phyloP scores from a whole-genome alignment of 176 grass and related monocot genomes.

The Zoysia japonica region DNA sequence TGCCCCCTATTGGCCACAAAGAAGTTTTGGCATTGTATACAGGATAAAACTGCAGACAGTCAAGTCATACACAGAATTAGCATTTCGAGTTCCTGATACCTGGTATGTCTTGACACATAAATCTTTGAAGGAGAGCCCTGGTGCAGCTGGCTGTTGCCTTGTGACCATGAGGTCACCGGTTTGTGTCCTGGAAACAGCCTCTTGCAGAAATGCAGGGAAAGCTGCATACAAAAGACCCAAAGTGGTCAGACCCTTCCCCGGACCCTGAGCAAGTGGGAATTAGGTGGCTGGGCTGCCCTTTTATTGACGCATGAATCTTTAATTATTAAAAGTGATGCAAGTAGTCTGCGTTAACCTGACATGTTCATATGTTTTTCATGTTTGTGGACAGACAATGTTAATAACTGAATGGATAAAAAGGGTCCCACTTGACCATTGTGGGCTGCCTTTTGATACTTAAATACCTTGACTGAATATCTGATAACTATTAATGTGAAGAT shows the following conservation, averaged over 20 bases:
- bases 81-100: background rate
- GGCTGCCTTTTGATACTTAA: constrained; percentile 2
- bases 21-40: background rate
- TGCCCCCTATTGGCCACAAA: too few species aligned
- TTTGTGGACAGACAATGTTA: background rate
- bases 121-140: background rate
- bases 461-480: background rate
- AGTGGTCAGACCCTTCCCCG: too few species aligned
- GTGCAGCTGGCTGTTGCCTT: too few species aligned
- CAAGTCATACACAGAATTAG: constrained; percentile 15
- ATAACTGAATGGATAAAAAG: background rate
- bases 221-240: too few species aligned
- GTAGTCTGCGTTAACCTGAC: background rate
- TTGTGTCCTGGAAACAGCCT: too few species aligned
- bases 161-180: too few species aligned
- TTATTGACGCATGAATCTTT: too few species aligned
- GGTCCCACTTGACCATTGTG: background rate
- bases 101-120: constrained; percentile 18
- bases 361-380: background rate
- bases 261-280: too few species aligned
- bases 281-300: too few species aligned
- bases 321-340: constrained; percentile 4
- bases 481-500: background rate
- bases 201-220: too few species aligned
- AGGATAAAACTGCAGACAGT: constrained; percentile 34